Conservation (phyloP, 306 rosid species). For the Pyrus pyrifolia region DNA sequence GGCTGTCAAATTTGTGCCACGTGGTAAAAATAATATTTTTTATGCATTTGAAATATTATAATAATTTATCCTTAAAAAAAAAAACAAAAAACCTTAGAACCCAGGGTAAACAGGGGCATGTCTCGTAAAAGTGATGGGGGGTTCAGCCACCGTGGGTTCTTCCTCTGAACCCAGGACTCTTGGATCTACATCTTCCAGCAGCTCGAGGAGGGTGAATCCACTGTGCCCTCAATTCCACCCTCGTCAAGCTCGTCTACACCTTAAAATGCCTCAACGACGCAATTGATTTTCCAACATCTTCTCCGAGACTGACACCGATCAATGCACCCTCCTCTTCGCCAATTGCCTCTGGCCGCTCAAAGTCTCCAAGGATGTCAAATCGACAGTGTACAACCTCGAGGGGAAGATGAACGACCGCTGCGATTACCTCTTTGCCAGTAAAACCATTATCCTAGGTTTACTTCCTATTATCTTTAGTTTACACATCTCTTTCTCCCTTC, state of each 20-base stretch:
- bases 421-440: constrained; percentile 83
- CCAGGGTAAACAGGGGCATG: too few species aligned
- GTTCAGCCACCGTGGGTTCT: constrained; percentile 39
- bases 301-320: constrained; percentile 61
- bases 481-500: constrained; percentile 21
- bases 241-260: constrained; percentile 51
- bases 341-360: constrained; percentile 44
- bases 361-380: constrained; percentile 61
- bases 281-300: constrained; percentile 14
- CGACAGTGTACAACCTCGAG: constrained; percentile 81
- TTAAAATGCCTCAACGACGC: constrained; percentile 34
- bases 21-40: too few species aligned
- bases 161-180: constrained; percentile 68
- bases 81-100: too few species aligned
- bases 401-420: constrained; percentile 38
- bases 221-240: background rate
- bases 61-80: too few species aligned
- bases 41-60: too few species aligned
- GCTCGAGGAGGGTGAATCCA: too few species aligned
- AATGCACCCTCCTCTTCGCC: constrained; percentile 77
- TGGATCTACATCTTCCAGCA: constrained; percentile 41
- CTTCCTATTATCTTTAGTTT: constrained; percentile 51
- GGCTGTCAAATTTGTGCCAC: too few species aligned
- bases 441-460: constrained; percentile 72
- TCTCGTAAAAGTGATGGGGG: too few species aligned